A percentile compares a stretch with the other conserved stretches of the same genome.
Conservation (phyloP, 1,284 basidiomycete genomes). For the Cutaneotrichosporon sp. region DNA sequence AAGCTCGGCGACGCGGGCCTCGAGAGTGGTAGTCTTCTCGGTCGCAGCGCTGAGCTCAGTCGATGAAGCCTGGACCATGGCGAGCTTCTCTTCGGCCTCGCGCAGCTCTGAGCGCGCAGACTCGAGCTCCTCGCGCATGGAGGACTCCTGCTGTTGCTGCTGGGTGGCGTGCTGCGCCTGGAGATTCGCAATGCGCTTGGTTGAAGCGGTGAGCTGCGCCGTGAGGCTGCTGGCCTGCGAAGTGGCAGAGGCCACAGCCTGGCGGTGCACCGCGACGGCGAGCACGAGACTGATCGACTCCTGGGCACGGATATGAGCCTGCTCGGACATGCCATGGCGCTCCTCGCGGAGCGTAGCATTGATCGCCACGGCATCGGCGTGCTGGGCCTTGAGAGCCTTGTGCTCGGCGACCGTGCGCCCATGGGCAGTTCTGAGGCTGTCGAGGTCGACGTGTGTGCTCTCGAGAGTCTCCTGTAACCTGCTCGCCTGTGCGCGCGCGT, state of each 20-base stretch:
- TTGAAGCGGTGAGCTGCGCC: background rate
- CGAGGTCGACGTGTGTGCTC: slow-evolving; percentile 6
- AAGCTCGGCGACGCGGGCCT: slow-evolving; percentile 65
- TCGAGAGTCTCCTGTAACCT: background rate
- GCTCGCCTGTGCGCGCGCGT: background rate
- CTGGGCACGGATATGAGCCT: background rate
- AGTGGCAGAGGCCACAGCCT: background rate
- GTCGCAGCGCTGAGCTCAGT: background rate
- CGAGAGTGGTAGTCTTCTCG: background rate
- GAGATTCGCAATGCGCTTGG: slow-evolving; percentile 2
- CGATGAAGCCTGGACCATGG: background rate
- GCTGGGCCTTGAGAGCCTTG: slow-evolving; percentile 1
- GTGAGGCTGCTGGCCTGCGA: background rate
- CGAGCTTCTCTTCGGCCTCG: slow-evolving; percentile 5
- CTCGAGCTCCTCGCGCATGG: slow-evolving; percentile 17
- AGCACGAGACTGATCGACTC: slow-evolving; percentile 11
- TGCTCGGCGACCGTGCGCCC: background rate
- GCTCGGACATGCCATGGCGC: background rate
- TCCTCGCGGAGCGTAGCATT: background rate
- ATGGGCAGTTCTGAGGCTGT: slow-evolving; percentile 7
- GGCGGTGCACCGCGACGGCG: slow-evolving; percentile 16
- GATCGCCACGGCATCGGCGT: background rate
- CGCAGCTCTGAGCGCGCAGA: slow-evolving; percentile 1
- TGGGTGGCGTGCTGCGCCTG: slow-evolving; percentile 13
- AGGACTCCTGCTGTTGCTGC: background rate